Conservation (phyloP, 805 yeast species). For the Suhomyces canberraensis region DNA sequence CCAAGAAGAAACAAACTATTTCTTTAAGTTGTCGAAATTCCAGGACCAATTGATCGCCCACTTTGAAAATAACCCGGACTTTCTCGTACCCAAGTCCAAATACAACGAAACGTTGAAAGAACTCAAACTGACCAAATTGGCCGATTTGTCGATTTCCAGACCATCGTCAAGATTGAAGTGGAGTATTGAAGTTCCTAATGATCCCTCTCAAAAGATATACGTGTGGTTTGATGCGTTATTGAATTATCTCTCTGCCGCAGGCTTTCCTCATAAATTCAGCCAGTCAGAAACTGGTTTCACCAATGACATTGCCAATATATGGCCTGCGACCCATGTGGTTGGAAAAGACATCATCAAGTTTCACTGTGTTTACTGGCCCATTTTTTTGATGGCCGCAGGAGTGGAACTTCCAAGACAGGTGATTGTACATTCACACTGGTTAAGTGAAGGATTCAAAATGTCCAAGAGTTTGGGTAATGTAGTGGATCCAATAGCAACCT, state of each 20-base stretch:
- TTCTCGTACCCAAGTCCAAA: conserved; percentile 64
- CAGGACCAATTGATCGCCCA: conserved; percentile 49
- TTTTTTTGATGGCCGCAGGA: conserved; percentile 80
- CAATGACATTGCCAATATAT: conserved; percentile 23
- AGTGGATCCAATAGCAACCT: conserved; percentile 78
- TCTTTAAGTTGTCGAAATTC: conserved; percentile 69
- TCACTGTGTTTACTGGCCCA: conserved; percentile 94
- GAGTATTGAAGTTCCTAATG: conserved; percentile 90
- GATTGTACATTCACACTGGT: conserved; percentile 93
- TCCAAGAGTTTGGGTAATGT: conserved; percentile 91
- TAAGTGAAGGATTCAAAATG: conserved; percentile 87
- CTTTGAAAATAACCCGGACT: conserved; percentile 48
- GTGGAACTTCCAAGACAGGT: conserved; percentile 67
- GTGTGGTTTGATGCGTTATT: conserved; percentile 97
- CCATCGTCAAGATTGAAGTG: conserved; percentile 75
- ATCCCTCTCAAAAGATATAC: conserved; percentile 73
- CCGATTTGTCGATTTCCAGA: conserved; percentile 83
- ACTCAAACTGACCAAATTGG: conserved; percentile 44
- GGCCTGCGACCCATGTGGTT: conserved; percentile 79
- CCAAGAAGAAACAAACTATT: conserved; percentile 82
- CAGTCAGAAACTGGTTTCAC: conserved; percentile 8
- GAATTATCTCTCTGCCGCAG: conserved; percentile 75
- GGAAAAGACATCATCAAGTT: conserved; percentile 91
- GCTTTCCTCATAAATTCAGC: conserved; percentile 36
- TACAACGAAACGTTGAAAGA: conserved; percentile 56